Evolutionary conservation across 176 grass and related monocot genomes (phyloP), one percentile per base, ranked within the genome.

Genomic region (Triticum monococcum): DNA sequence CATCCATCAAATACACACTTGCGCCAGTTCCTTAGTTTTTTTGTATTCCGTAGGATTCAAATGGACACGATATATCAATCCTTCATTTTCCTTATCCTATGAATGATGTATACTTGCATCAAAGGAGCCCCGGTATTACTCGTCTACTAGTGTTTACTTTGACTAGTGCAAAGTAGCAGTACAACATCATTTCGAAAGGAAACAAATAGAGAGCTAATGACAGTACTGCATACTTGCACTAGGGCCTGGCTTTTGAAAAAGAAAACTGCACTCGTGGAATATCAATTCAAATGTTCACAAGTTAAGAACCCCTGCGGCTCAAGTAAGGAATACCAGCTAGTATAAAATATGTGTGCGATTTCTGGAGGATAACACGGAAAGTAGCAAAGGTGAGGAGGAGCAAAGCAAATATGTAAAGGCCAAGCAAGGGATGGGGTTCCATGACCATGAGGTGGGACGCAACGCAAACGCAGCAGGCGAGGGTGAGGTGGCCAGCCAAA

Each of bases 381-480:
- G 3, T 2, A 2, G 30, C 1, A 16, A 87, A 59, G 67, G 10
- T 1, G 5, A 33, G 40, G 60, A 75, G 23, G 74, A 68, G 59
- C 25, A 68, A 41, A 59, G 56, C 56, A 22, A 54, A 18, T 54
- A 57, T 57, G 54, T 52, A 5, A 41, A 16, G 72, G 43, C 10
- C 45, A 28, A 67, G 85, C 33, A 84, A 91, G 85, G 59, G 78
- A 80, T 56, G 80, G 83, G 75, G 89, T 84, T 66, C 87, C 72
- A 71, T 30, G n/a, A 52, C 30, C 31, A 38, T 60, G 81, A 82
- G 28, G 61, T 68, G 69, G 79, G 79, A 77, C 30, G 79, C 71
- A 57, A 56, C 61, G 75, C 81, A 57, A 24, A 11, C 1, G 68
- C 69, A 76, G 69, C 18, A 10, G 80, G 68, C 52, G 2, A 3